Base-by-base conservation (phyloP, 306 rosid species). In the Lathyrus sativus region DNA sequence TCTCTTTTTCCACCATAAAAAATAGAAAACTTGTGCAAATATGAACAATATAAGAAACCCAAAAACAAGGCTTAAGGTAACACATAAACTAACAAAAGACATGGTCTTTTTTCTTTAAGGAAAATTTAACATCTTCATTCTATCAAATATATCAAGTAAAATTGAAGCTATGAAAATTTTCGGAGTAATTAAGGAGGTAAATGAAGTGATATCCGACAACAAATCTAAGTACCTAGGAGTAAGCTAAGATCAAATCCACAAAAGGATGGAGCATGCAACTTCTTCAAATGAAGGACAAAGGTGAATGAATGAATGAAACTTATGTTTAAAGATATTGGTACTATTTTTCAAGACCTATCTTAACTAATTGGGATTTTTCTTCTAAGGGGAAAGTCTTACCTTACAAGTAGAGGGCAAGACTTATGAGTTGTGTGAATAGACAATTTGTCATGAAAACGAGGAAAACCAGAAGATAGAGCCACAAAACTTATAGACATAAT, bases 1-100 rank as follows among this genome's bases (percentile, higher is more conserved):
- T 79, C 82, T 83, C 75, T 74, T 87, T 51, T 84, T 86, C 95
- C 96, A 87, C 85, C 96, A 92, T 49, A 92, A 62, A 77, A 89
- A 61, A 59, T 89, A 92, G 88, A 81, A 92, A 49, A 92, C 84
- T 76, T 89, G 91, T 1, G 92, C 96, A 65, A 85, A 78, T 31
- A 87, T 60, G 44, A 80, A 90, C 33, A 89, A 62, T 3, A 87
- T 71, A 26, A 92, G 85, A 39, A 74, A 86, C 67, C 92, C 95
- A 77, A 89, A 87, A 0, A 89, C 92, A 61, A 92, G 51, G 66
- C 89, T 79, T 68, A 91, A 69, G 28, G 81, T 82, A 62, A 84
- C 67, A 57, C 91, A 85, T 65, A 87, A 84, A 13, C 81, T 86
- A 71, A 89, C 77, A 59, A 83, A 84, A 79, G 79, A 56, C 74